phyloP scores from a whole-genome alignment of 2,329 filamentous ascomycete genomes.

The Fusarium caatingaense region DNA sequence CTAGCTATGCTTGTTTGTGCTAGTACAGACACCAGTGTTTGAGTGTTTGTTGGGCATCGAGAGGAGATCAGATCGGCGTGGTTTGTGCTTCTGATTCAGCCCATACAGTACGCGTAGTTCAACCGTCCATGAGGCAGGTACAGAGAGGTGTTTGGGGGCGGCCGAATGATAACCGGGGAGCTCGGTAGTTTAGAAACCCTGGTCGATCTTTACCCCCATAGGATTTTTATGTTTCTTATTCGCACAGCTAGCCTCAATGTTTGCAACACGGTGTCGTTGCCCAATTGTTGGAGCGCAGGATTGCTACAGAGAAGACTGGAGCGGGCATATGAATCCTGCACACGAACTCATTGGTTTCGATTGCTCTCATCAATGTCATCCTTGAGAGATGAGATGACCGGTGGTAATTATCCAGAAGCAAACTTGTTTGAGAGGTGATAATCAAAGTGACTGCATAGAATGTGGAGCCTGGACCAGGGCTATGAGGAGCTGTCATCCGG shows the following conservation, averaged over 20 bases:
- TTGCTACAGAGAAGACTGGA: neutral
- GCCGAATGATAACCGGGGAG: slow-evolving; percentile 15
- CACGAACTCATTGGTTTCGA: neutral
- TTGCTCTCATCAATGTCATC: neutral
- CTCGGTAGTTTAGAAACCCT: slow-evolving; percentile 14
- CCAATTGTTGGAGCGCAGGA: slow-evolving; percentile 16
- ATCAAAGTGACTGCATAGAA: slow-evolving; percentile 38
- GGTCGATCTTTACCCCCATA: slow-evolving; percentile 23
- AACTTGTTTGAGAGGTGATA: slow-evolving; percentile 34
- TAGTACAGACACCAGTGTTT: slow-evolving; percentile 22
- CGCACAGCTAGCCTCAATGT: neutral
- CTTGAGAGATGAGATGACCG: neutral
- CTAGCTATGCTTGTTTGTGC: slow-evolving; percentile 19
- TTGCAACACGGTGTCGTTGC: slow-evolving; percentile 7
- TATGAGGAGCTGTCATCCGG: slow-evolving; percentile 36
- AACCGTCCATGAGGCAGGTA: neutral
- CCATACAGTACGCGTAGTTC: neutral
- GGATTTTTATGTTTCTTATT: slow-evolving; percentile 8
- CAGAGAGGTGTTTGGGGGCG: slow-evolving; percentile 10
- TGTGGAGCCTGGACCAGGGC: slow-evolving; percentile 36
- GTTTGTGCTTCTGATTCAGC: slow-evolving; percentile 13
- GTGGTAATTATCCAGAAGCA: slow-evolving; percentile 20
- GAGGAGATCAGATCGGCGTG: slow-evolving; percentile 21
- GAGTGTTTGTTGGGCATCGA: neutral
- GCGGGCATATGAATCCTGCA: neutral